A percentile compares a stretch with the other conserved stretches of the same genome.
Evolutionary conservation across 306 rosid species (phyloP).

Genomic region (Cicer arietinum): DNA sequence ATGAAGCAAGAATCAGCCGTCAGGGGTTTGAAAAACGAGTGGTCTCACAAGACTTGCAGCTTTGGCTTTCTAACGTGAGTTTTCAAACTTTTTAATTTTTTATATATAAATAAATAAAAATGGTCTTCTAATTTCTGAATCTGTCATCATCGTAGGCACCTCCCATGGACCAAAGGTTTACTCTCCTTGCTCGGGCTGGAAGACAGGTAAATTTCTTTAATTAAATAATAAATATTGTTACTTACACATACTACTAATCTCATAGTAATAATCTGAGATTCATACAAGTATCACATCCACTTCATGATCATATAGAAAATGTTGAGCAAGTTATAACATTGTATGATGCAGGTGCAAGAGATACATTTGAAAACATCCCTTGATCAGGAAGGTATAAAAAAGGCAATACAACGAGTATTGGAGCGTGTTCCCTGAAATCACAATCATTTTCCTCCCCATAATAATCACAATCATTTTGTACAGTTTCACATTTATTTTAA

Average conservation of each 20-base stretch:
- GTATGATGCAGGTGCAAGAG: constrained; percentile 73
- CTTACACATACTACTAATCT: background rate
- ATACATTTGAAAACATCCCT: constrained; percentile 81
- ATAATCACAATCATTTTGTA: constrained; percentile 32
- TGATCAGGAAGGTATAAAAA: constrained; percentile 89
- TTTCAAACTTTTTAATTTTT: background rate
- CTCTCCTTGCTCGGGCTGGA: constrained; percentile 96
- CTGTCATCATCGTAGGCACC: constrained; percentile 64
- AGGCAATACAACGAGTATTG: constrained; percentile 85
- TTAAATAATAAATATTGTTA: background rate
- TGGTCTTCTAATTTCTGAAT: constrained; percentile 21
- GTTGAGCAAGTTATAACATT: too few relatives aligned
- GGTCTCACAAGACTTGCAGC: constrained; percentile 85
- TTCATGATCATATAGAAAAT: too few relatives aligned
- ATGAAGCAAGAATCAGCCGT: constrained; percentile 68
- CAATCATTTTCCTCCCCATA: background rate
- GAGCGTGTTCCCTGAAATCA: constrained; percentile 80
- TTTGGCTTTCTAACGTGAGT: constrained; percentile 91
- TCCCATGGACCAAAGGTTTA: constrained; percentile 65
- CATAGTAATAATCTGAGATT: too few relatives aligned
- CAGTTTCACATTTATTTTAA: constrained; percentile 24
- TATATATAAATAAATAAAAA: background rate
- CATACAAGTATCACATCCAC: too few relatives aligned
- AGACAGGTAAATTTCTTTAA: constrained; percentile 68
- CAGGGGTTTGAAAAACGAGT: constrained; percentile 97